phyloP scores from a whole-genome alignment of 2,329 filamentous ascomycete species.

The Fusarium paranaense region DNA sequence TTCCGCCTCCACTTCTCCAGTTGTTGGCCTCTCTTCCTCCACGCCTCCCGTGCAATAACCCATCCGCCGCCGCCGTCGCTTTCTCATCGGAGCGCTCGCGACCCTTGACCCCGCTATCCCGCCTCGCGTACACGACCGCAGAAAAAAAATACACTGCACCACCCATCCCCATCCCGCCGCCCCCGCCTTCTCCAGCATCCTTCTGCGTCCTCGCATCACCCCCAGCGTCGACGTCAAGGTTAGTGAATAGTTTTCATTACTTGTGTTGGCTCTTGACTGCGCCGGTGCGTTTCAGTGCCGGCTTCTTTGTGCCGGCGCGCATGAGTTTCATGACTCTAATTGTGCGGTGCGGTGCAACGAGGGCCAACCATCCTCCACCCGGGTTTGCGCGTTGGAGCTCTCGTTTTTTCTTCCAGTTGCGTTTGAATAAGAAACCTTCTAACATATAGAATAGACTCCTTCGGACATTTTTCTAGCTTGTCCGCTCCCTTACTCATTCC shows the following conservation, averaged over 20 bases:
- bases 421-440: not conserved
- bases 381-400: conserved; percentile 27
- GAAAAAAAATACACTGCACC: conserved; percentile 45
- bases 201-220: conserved; percentile 36
- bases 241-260: conserved; percentile 21
- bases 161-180: conserved; percentile 29
- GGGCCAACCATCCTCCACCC: conserved; percentile 6
- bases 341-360: conserved; percentile 20
- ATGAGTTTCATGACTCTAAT: not conserved
- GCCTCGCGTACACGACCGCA: conserved; percentile 45
- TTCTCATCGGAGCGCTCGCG: conserved; percentile 41
- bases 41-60: conserved; percentile 36
- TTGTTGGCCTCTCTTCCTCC: conserved; percentile 39
- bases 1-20: conserved; percentile 34
- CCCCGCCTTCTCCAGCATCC: conserved; percentile 36
- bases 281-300: not conserved
- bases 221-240: conserved; percentile 41
- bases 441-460: conserved; percentile 17
- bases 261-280: not conserved
- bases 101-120: conserved; percentile 50
- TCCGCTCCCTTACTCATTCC: conserved; percentile 16
- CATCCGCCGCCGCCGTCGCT: conserved; percentile 35
- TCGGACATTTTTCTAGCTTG: conserved; percentile 12
- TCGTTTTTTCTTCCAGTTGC: not conserved
- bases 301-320: conserved; percentile 1